Percentiles rank a stretch among this genome's conserved stretches.
phyloP scores from a whole-genome alignment of 495 filamentous ascomycete genomes.

The Podospora comata region DNA sequence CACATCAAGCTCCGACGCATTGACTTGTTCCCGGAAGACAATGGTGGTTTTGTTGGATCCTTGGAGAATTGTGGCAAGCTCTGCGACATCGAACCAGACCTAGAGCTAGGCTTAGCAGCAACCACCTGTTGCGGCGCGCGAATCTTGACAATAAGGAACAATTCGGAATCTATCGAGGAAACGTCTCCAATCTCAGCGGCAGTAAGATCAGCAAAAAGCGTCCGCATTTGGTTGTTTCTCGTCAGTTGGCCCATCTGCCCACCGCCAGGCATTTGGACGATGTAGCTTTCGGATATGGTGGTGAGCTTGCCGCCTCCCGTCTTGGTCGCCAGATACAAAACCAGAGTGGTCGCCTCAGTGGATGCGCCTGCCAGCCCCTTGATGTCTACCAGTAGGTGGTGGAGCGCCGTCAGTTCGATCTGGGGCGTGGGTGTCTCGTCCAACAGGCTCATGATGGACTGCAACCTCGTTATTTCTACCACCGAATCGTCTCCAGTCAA shows the following conservation, averaged over 20 bases:
- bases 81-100: conserved; percentile 41
- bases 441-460: conserved; percentile 93
- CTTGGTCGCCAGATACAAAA: conserved; percentile 75
- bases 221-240: conserved; percentile 66
- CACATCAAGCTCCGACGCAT: conserved; percentile 85
- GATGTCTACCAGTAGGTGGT: conserved; percentile 83
- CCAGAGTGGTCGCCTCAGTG: conserved; percentile 68
- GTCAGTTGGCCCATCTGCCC: conserved; percentile 61
- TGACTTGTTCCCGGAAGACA: conserved; percentile 47
- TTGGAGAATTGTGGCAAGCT: conserved; percentile 36
- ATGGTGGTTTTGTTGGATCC: conserved; percentile 40
- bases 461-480: conserved; percentile 83
- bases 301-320: conserved; percentile 55
- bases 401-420: conserved; percentile 67
- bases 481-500: conserved; percentile 90
- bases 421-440: conserved; percentile 66
- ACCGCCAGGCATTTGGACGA: conserved; percentile 70
- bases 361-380: conserved; percentile 72
- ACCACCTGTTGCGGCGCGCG: conserved; percentile 58
- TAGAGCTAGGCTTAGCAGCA: conserved; percentile 44
- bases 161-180: conserved; percentile 58
- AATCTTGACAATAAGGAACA: conserved; percentile 84
- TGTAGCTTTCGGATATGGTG: conserved; percentile 77
- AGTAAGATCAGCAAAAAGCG: conserved; percentile 81
- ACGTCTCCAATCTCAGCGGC: conserved; percentile 80